phyloP scores from a whole-genome alignment of 257 asterid species.

The Oldenlandia corymbosa region DNA sequence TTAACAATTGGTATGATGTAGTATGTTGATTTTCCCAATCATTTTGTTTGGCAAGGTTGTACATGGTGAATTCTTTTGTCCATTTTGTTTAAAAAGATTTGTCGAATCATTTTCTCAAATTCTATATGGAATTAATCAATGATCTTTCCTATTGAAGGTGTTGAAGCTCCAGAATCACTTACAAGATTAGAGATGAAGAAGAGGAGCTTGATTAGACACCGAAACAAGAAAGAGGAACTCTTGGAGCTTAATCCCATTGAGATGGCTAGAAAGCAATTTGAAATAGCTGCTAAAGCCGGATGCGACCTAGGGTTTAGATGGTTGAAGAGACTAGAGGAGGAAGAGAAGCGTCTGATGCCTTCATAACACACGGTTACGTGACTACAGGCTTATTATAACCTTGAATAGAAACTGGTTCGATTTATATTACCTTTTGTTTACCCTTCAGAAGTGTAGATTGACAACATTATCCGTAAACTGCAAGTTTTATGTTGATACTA shows the following conservation, averaged over 20 bases:
- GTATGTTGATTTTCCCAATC: no score
- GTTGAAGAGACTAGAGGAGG: conserved; percentile 65
- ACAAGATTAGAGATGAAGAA: conserved; percentile 44
- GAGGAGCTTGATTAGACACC: conserved; percentile 29
- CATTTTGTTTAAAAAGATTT: no score
- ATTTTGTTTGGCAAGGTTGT: not conserved
- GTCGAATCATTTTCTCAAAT: not conserved
- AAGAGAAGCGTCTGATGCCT: conserved; percentile 39
- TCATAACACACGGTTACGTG: conserved; percentile 18
- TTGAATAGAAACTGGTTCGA: no score
- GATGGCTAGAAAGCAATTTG: conserved; percentile 75
- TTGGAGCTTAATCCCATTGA: conserved; percentile 44
- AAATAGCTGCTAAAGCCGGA: conserved; percentile 77
- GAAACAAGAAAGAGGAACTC: conserved; percentile 20
- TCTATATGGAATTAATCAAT: not conserved
- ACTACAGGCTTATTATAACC: no score
- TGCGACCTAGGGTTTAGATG: conserved; percentile 88
- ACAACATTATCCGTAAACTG: no score
- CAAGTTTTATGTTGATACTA: no score
- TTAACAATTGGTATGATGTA: no score
- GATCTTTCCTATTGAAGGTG: conserved; percentile 39
- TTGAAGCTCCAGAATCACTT: conserved; percentile 59
- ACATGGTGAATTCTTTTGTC: no score
- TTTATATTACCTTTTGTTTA: no score
- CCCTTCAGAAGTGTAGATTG: no score